Conservation (phyloP, 2,329 filamentous ascomycete genomes). For the Plectosphaerella plurivora region DNA sequence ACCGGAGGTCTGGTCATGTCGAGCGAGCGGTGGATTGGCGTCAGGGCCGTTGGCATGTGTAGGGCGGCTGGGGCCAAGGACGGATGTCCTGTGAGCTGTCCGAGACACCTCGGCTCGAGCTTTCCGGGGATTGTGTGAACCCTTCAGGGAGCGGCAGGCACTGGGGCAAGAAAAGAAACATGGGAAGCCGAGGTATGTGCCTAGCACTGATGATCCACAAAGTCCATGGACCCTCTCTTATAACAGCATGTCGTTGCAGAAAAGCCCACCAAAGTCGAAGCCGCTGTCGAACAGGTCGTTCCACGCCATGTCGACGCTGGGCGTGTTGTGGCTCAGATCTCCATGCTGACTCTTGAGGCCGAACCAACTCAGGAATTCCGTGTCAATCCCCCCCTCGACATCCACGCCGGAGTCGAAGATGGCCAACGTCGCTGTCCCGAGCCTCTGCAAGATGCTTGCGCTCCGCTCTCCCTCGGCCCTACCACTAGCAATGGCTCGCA, state of each 20-base stretch:
- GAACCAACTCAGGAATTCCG: constrained; percentile 19
- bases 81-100: no score
- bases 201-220: no score
- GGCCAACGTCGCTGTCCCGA: constrained; percentile 7
- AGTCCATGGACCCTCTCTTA: no score
- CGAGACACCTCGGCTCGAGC: no score
- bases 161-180: no score
- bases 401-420: constrained; percentile 2
- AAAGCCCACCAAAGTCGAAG: constrained; percentile 5
- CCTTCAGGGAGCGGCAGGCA: no score
- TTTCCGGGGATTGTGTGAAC: no score
- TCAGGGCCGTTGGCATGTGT: no score
- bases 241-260: background rate
- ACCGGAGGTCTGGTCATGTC: no score
- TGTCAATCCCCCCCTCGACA: constrained; percentile 9
- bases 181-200: no score
- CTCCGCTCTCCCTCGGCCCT: constrained; percentile 3
- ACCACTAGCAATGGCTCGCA: constrained; percentile 3
- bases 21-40: no score
- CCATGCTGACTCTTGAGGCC: constrained; percentile 9
- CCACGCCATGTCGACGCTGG: constrained; percentile 6
- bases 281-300: constrained; percentile 5
- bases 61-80: no score
- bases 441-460: background rate
- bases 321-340: constrained; percentile 2